Evolutionary conservation across 148 eudicot genomes (phyloP), one percentile per base, ranked within the genome.

Genomic region (Fagopyrum tataricum): DNA sequence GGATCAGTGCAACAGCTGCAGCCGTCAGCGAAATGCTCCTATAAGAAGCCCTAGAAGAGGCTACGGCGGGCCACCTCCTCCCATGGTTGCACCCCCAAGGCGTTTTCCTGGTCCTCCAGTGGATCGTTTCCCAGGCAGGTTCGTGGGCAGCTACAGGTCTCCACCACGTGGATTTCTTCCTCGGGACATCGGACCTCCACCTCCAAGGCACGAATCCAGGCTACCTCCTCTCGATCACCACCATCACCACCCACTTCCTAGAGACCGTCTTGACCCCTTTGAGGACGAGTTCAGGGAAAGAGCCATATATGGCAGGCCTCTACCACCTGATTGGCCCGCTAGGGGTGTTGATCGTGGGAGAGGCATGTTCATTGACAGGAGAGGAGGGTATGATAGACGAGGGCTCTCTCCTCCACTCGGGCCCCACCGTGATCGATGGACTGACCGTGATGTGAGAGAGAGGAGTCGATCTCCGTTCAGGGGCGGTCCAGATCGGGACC

Each of bases 1-100:
- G 20, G 97, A 94, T 49, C 72, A 72, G 78, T 94, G 98, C 75
- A 89, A 94, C 82, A 94, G 82, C 76, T 94, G 98, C 84, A 85
- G 78, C 70, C 83, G 90, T 82, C 80, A 74, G 43, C 98, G 97
- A 66, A 66, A 75, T 62, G 83, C 87, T 1, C 85, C 91, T 17
- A 74, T 68, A 20, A 84, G 87, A 76, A 81, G 86, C 75, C 96
- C 91, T 61, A 79, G 95, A 71, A 84, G 93, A 78, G 91, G 94
- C 47, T 88, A 84, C 78, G 87, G 83, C 39, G 92, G 92, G 40
- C 92, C 93, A 39, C 90, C 92, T 11, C 87, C 85, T 17, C 82
- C 85, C 31, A 31, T 31, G 37, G 70, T 64, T 77, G 84, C 72
- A 1, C 85, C 87, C 26, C 83, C 87, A 55, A 85, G 90, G 26